Conservation (phyloP, 148 eudicot genomes). For the Limonium bicolor region DNA sequence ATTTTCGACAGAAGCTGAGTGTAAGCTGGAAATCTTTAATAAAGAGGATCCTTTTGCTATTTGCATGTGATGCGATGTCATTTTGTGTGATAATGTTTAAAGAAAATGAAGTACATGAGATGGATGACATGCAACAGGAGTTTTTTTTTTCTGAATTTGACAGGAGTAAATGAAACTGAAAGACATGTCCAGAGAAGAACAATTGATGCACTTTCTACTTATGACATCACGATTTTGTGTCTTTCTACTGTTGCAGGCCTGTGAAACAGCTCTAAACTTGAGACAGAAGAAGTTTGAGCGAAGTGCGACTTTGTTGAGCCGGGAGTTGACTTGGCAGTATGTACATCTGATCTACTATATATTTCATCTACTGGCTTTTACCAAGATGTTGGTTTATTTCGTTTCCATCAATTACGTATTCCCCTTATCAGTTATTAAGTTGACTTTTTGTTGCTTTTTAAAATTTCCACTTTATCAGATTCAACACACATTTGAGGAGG, state of each 20-base stretch:
- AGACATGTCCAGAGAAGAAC: too few species aligned
- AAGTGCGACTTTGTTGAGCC: conserved; percentile 54
- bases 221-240: neutral
- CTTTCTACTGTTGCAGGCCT: conserved; percentile 32
- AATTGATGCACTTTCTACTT: too few species aligned
- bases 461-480: conserved; percentile 25
- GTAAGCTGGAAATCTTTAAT: conserved; percentile 32
- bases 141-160: too few species aligned
- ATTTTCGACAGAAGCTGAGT: conserved; percentile 55
- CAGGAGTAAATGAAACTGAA: too few species aligned
- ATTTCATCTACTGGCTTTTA: neutral
- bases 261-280: conserved; percentile 38
- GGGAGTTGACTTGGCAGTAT: conserved; percentile 84
- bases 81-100: too few species aligned
- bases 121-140: too few species aligned
- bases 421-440: neutral
- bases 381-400: neutral
- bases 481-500: conserved; percentile 72
- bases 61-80: too few species aligned
- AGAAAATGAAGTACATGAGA: too few species aligned
- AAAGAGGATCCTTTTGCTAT: neutral
- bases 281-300: conserved; percentile 52
- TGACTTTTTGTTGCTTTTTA: conserved; percentile 1
- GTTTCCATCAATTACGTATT: too few species aligned
- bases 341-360: conserved; percentile 11